Base-by-base conservation (phyloP, 176 grass and related monocot genomes). In the Carex kokanica region DNA sequence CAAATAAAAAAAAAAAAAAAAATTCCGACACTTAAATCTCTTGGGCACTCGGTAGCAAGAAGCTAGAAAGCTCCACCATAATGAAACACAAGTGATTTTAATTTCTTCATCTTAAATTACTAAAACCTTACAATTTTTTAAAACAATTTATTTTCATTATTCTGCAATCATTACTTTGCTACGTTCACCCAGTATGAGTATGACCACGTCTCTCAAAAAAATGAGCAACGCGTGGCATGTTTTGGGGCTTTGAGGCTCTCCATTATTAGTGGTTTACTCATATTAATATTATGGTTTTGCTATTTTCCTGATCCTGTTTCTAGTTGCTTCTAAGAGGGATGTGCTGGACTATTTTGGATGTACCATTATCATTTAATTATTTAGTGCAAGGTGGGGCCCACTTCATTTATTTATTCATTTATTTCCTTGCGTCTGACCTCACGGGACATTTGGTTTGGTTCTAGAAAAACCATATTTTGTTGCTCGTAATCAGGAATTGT, bases 231-330 rank as follows among this genome's bases (percentile, higher is more conserved):
- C 73, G 73, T 78, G 49, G 14, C 51, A 55, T 78, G 73, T 56
- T 78, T 78, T 78, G 14, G 23, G 51, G 72, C 14, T 78, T 56
- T 78, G 23, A 25, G 70, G 70, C 70, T 74, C 20, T 55, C 73
- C 73, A 78, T 78, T 78, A 49, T 77, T 56, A 18, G 27, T 77
- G 47, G 23, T 77, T 77, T 77, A 77, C n/a, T n/a, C n/a, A n/a
- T n/a, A n/a, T n/a, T n/a, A n/a, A n/a, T 25, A 77, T 54, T 27
- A 25, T 77, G 72, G 2, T 2, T 31, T 12, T 77, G 47, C 14
- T 77, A 16, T 16, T 75, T 77, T 55, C 24, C 11, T 43, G 36
- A 38, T 38, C 18, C 73, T 29, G 23, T 55, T 54, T 77, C 21
- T 55, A 77, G 73, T 24, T 77, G 24, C 13, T 56, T 56, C 47